Percentiles rank a stretch among this genome's conserved stretches.
Conservation (phyloP, 192 early-diverging fungal species). For the Mortierella claussenii region DNA sequence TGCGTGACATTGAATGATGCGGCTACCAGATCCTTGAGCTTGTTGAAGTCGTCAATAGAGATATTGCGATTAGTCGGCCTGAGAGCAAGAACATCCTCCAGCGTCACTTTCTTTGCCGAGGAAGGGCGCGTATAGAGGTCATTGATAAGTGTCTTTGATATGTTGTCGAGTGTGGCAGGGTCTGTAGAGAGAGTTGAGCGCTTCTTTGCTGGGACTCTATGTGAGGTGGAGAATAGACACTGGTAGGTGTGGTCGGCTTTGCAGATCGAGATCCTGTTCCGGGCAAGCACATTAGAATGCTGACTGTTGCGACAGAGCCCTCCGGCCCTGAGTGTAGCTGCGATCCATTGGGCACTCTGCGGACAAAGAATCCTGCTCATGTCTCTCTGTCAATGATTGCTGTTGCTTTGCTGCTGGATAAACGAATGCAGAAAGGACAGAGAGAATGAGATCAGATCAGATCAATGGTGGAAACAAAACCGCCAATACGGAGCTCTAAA, state of each 20-base stretch:
- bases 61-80: constrained; percentile 13
- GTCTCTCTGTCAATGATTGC: too few relatives aligned
- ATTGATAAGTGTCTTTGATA: constrained; percentile 29
- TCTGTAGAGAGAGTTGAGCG: not conserved
- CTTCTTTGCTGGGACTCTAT: not conserved
- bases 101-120: constrained; percentile 17
- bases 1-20: constrained; percentile 37
- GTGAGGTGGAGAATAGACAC: not conserved
- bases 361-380: constrained; percentile 38
- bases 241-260: not conserved
- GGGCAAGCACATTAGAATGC: not conserved
- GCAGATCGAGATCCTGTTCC: constrained; percentile 3
- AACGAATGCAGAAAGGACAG: not conserved
- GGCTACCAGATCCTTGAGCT: constrained; percentile 24
- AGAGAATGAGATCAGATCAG: too few relatives aligned
- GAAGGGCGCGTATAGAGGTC: constrained; percentile 21
- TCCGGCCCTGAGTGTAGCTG: constrained; percentile 7
- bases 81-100: constrained; percentile 41
- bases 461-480: too few relatives aligned
- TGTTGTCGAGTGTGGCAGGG: constrained; percentile 23
- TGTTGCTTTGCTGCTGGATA: too few relatives aligned
- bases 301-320: not conserved
- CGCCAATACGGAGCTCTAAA: too few relatives aligned
- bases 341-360: constrained; percentile 16
- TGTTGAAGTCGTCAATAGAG: constrained; percentile 34